These are phyloP conservation scores for Aspergillus funiculosus DNA, from an alignment of 495 filamentous ascomycete genomes.

Conservation along the genomic window DNA sequence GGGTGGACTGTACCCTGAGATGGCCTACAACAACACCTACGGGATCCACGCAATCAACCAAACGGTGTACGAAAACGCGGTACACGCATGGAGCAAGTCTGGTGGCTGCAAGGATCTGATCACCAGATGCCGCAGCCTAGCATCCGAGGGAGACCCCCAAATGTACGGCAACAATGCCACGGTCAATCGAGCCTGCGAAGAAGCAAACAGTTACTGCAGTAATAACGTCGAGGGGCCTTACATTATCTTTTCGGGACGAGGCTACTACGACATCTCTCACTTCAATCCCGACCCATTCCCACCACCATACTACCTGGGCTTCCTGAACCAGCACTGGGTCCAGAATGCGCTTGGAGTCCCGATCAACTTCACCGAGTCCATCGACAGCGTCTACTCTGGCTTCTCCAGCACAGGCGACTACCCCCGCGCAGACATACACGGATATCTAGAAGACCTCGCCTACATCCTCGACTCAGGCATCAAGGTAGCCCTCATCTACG, in stretches of 20 bases:
- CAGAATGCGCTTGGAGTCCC: constrained; percentile 59
- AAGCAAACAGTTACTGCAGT: constrained; percentile 34
- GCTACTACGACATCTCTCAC: constrained; percentile 60
- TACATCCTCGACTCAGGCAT: constrained; percentile 52
- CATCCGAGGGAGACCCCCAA: constrained; percentile 37
- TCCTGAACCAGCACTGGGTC: constrained; percentile 56
- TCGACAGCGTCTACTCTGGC: constrained; percentile 40
- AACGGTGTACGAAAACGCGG: constrained; percentile 41
- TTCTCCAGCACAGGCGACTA: constrained; percentile 49
- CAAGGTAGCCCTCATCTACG: constrained; percentile 65
- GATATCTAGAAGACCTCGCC: constrained; percentile 47
- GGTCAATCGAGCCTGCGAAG: constrained; percentile 36
- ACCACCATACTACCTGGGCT: constrained; percentile 54
- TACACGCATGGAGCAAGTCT: constrained; percentile 43
- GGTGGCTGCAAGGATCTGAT: constrained; percentile 60
- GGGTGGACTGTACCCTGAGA: constrained; percentile 57
- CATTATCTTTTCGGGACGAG: constrained; percentile 32
- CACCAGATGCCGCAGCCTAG: constrained; percentile 39
- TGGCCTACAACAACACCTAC: constrained; percentile 73
- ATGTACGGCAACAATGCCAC: constrained; percentile 41
- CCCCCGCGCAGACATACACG: constrained; percentile 39
- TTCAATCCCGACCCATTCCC: constrained; percentile 56
- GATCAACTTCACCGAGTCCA: constrained; percentile 59
- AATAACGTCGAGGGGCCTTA: constrained; percentile 37
- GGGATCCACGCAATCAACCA: constrained; percentile 59